Conservation (phyloP, 768 basidiomycete genomes). For the Suillus decipiens region DNA sequence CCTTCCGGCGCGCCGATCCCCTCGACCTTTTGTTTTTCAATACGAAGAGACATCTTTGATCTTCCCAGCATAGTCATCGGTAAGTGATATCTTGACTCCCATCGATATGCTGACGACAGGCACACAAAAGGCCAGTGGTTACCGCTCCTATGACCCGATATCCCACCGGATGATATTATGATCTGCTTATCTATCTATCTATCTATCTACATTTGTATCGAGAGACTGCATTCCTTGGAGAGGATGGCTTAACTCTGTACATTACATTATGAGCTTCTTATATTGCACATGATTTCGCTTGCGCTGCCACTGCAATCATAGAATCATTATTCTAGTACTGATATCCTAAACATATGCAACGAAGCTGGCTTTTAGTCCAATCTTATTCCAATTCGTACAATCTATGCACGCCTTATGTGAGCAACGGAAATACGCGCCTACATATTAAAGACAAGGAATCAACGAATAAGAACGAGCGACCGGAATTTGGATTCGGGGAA, state of each 20-base stretch:
- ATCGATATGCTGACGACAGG: conserved; percentile 5
- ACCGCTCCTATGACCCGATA: conserved; percentile 59
- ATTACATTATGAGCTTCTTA: conserved; percentile 16
- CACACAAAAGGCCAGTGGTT: conserved; percentile 78
- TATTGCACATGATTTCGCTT: conserved; percentile 13
- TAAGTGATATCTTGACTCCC: conserved; percentile 34
- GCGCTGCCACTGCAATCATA: conserved; percentile 3
- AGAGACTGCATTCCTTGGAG: conserved; percentile 11
- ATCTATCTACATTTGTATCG: conserved; percentile 19
- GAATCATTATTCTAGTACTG: conserved; percentile 1
- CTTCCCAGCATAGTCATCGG: conserved; percentile 88
- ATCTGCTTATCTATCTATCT: conserved; percentile 12
- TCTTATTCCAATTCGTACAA: not conserved
- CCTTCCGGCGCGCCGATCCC: conserved; percentile 83
- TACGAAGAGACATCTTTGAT: conserved; percentile 90
- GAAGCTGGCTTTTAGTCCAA: not conserved
- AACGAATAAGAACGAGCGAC: not conserved
- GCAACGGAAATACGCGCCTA: not conserved
- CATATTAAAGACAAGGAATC: not conserved
- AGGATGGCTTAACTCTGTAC: conserved; percentile 15
- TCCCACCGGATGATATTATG: conserved; percentile 9
- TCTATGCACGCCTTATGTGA: not conserved
- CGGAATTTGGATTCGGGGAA: not conserved
- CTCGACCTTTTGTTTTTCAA: conserved; percentile 94
- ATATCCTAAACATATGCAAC: not conserved